A percentile compares a stretch with the other conserved stretches of the same genome.
These are phyloP conservation scores for Chrysoporthe deuterocubensis DNA, from an alignment of 2,329 filamentous ascomycete species.

Conservation along the genomic window DNA sequence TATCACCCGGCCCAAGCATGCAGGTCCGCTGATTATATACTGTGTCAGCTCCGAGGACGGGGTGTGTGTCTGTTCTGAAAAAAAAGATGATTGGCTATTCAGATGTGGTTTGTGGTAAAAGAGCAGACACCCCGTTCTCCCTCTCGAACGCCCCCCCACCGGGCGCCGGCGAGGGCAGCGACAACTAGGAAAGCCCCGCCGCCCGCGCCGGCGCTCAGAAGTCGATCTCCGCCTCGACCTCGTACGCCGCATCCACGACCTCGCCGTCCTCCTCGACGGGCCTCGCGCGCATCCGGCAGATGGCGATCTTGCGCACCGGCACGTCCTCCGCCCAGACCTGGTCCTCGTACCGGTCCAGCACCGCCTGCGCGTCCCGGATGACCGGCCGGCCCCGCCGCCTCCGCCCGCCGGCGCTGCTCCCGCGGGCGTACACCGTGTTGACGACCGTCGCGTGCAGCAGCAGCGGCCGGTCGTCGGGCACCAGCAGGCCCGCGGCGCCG, in stretches of 20 bases:
- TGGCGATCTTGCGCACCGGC: slow-evolving; percentile 69
- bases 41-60: too few relatives aligned
- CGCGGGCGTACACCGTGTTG: slow-evolving; percentile 77
- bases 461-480: slow-evolving; percentile 64
- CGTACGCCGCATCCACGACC: slow-evolving; percentile 58
- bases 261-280: slow-evolving; percentile 54
- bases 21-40: too few relatives aligned
- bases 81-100: too few relatives aligned
- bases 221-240: slow-evolving; percentile 54
- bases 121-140: not conserved
- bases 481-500: slow-evolving; percentile 57
- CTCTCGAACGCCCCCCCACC: not conserved
- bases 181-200: too few relatives aligned
- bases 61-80: too few relatives aligned
- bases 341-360: slow-evolving; percentile 64
- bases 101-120: too few relatives aligned
- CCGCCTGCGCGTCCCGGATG: slow-evolving; percentile 57
- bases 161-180: too few relatives aligned
- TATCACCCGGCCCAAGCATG: not conserved
- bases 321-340: slow-evolving; percentile 74
- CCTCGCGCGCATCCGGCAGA: slow-evolving; percentile 89
- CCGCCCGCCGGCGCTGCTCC: slow-evolving; percentile 33
- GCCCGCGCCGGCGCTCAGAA: slow-evolving; percentile 35
- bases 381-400: slow-evolving; percentile 42
- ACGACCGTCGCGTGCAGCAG: slow-evolving; percentile 83